A percentile compares a stretch with the other conserved stretches of the same genome.
Evolutionary conservation across 805 yeast species (phyloP).

Genomic region (Candida glaebosa): DNA sequence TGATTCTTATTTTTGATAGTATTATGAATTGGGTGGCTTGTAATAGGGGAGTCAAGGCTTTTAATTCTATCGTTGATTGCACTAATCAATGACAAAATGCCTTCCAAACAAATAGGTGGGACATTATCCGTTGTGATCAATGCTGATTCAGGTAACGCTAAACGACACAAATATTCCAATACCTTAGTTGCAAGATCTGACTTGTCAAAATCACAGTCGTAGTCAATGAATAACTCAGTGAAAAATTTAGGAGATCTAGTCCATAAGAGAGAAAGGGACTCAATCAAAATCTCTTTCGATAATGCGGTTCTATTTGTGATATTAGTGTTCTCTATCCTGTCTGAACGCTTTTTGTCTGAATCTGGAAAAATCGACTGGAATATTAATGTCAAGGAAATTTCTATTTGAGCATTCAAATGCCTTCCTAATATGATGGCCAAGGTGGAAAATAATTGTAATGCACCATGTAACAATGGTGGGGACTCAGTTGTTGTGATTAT

Average conservation of each 20-base stretch:
- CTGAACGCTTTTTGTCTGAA: conserved; percentile 14
- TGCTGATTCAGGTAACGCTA: conserved; percentile 86
- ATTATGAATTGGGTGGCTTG: conserved; percentile 18
- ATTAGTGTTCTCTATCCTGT: conserved; percentile 15
- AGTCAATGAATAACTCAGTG: conserved; percentile 71
- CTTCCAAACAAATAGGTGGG: conserved; percentile 92
- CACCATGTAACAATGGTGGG: conserved; percentile 65
- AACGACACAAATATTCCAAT: conserved; percentile 66
- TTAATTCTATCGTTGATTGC: conserved; percentile 54
- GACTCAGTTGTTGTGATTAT: conserved; percentile 74
- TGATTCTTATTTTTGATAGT: conserved; percentile 43
- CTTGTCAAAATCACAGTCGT: conserved; percentile 88
- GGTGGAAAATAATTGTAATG: conserved; percentile 73
- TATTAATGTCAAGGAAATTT: conserved; percentile 61
- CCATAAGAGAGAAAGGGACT: conserved; percentile 80
- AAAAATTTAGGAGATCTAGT: conserved; percentile 75
- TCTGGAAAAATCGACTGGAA: conserved; percentile 54
- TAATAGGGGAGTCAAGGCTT: conserved; percentile 11
- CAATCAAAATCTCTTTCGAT: conserved; percentile 78
- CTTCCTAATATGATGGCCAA: conserved; percentile 64
- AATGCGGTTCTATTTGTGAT: conserved; percentile 29
- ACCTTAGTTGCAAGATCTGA: conserved; percentile 69
- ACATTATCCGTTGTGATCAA: conserved; percentile 74
- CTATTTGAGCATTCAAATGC: conserved; percentile 75
- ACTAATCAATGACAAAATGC: conserved; percentile 67